Evolutionary conservation across 202 grass and related monocot genomes (phyloP), one percentile per base, ranked within the genome.

Genomic region (Miscanthus sacchariflorus): DNA sequence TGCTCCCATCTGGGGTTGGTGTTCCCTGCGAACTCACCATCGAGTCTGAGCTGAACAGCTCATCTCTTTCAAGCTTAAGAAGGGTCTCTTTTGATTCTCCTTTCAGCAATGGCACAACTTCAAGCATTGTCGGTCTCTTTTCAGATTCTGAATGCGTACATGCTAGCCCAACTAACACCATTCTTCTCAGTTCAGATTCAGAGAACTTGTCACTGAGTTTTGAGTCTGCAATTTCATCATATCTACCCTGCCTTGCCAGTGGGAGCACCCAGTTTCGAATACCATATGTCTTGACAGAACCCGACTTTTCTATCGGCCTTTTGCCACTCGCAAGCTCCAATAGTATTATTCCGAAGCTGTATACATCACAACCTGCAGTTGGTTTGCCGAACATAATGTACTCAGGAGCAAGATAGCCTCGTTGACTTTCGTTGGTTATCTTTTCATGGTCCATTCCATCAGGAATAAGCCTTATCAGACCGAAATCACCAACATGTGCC

Each of bases 271-370:
- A 98, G 36, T 95, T 91, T 12, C 88, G 86, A 75, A 98, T 81
- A 28, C 91, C 87, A 68, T 18, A 80, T 18, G 82, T 68, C 74
- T 91, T 90, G 2, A 63, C 70, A 19, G 87, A 73, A 42, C 75
- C 87, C 4, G 89, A 72, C 69, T 89, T 89, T 81, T 89, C 87
- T 50, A 90, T 80, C 49, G 95, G 89, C 72, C 78, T 94, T 90
- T 79, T 93, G 74, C 93, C 95, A 72, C 93, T 98, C 64, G 76
- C 24, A 5, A 98, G 84, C 80, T 98, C 95, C 82, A 98, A 49
- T 0, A 97, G 87, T 61, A 98, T 80, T 68, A 93, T 84, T 21
- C 95, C 93, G 52, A 98, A 98, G 83, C 95, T 98, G 42, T 95
- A 98, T 17, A 95, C 80, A 74, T 98, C 95, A 69, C 87, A 98